Conservation (phyloP, 2,329 filamentous ascomycete genomes). For the Clonostachys byssicola region DNA sequence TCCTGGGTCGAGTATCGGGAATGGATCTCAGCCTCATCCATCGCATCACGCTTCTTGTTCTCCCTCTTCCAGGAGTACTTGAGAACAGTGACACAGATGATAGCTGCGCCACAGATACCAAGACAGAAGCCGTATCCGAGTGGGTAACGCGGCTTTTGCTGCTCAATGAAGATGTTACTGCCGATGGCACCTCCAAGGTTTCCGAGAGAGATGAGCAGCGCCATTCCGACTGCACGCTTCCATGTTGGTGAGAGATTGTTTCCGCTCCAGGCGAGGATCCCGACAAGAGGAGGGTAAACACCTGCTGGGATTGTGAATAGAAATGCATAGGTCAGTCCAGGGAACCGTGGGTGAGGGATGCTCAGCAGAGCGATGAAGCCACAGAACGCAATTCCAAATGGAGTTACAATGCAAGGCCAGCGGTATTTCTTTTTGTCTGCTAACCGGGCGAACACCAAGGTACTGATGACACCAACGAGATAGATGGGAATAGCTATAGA, state of each 20-base stretch:
- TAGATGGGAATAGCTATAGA: constrained; percentile 1
- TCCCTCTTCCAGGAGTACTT: constrained; percentile 1
- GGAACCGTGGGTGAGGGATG: constrained; percentile 8
- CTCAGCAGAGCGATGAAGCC: constrained; percentile 5
- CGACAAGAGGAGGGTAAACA: constrained; percentile 19
- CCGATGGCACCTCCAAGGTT: constrained; percentile 4
- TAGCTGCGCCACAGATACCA: constrained; percentile 1
- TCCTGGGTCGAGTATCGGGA: constrained; percentile 8
- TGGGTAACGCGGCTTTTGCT: constrained; percentile 3
- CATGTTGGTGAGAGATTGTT: constrained; percentile 8
- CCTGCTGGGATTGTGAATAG: constrained; percentile 14
- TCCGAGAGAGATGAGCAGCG: constrained; percentile 6
- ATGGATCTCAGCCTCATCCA: constrained; percentile 9
- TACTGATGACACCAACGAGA: constrained; percentile 2
- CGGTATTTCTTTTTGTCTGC: constrained; percentile 4
- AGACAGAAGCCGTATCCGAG: constrained; percentile 5
- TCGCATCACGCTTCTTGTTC: constrained; percentile 10
- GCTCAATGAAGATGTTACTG: constrained; percentile 5
- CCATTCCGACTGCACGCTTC: constrained; percentile 8
- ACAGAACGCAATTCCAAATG: constrained; percentile 4
- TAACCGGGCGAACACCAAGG: constrained; percentile 3
- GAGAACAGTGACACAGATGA: constrained; percentile 1
- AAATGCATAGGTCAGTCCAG: constrained; percentile 17
- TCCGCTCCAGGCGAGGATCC: constrained; percentile 6
- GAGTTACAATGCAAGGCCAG: constrained; percentile 6